Evolutionary conservation across 2,329 filamentous ascomycete species (phyloP).

Genomic region (Apiospora sp.): DNA sequence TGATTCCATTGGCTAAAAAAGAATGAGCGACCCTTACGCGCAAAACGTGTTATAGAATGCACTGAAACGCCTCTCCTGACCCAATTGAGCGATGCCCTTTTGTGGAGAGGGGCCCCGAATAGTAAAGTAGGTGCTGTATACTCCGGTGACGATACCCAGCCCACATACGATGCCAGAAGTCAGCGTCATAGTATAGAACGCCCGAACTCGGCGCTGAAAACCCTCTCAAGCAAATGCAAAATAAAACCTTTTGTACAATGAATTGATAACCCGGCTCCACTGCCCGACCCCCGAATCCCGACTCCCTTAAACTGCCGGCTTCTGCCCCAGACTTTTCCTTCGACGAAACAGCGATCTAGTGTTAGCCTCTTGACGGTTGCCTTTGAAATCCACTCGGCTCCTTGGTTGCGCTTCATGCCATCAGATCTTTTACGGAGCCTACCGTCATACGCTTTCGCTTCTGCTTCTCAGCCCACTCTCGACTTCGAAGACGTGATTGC

Average conservation of each 20-base stretch:
- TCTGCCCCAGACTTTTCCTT: neutral
- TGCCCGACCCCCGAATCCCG: neutral
- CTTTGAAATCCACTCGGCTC: conserved; percentile 21
- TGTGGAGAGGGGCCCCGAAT: neutral
- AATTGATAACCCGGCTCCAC: neutral
- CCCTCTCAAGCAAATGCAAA: conserved; percentile 32
- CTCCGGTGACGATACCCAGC: conserved; percentile 25
- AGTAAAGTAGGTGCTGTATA: conserved; percentile 9
- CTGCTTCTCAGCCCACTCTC: conserved; percentile 70
- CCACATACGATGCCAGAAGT: conserved; percentile 16
- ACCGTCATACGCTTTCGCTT: conserved; percentile 48
- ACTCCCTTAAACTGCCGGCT: neutral
- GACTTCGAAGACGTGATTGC: conserved; percentile 63
- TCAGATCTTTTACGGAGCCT: conserved; percentile 35
- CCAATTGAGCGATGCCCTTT: neutral
- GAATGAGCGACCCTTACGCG: neutral
- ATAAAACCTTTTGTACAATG: conserved; percentile 22
- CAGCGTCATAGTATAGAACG: conserved; percentile 28
- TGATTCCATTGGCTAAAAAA: neutral
- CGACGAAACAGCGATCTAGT: neutral
- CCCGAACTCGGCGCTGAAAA: conserved; percentile 32
- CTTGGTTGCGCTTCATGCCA: conserved; percentile 18
- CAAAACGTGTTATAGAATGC: neutral
- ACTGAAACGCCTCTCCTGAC: neutral
- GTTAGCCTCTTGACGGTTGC: neutral